Evolutionary conservation across 2,329 filamentous ascomycete genomes (phyloP).

Genomic region (Botrytis deweyae): DNA sequence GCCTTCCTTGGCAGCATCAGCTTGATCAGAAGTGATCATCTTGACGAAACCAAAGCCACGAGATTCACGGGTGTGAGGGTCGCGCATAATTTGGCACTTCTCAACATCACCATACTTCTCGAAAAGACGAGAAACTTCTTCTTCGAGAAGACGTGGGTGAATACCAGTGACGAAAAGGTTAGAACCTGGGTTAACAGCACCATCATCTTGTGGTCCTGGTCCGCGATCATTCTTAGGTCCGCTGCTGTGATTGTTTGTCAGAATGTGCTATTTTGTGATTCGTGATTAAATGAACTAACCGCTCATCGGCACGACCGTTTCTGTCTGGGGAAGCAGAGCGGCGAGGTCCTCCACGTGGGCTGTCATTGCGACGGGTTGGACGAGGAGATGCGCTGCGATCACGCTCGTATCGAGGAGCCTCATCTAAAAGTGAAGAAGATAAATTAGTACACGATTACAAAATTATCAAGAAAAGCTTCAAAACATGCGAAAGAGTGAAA

Average conservation of each 20-base stretch:
- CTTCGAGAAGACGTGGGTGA: slow-evolving; percentile 84
- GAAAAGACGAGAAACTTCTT: slow-evolving; percentile 90
- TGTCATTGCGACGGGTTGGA: slow-evolving; percentile 55
- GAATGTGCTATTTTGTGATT: slow-evolving; percentile 15
- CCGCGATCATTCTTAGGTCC: slow-evolving; percentile 55
- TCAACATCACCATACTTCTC: slow-evolving; percentile 99
- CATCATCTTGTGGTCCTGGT: slow-evolving; percentile 61
- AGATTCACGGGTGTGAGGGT: slow-evolving; percentile 97
- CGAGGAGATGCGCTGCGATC: slow-evolving; percentile 66
- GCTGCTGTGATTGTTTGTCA: slow-evolving; percentile 33
- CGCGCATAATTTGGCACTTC: slow-evolving; percentile 99
- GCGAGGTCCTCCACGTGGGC: slow-evolving; percentile 55
- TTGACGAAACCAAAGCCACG: slow-evolving; percentile 99
- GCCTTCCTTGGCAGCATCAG: slow-evolving; percentile 94
- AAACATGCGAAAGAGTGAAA: not conserved
- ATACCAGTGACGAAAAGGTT: slow-evolving; percentile 99
- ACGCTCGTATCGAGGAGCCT: slow-evolving; percentile 65
- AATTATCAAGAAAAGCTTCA: not conserved
- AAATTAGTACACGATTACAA: slow-evolving; percentile 20
- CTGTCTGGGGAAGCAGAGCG: slow-evolving; percentile 61
- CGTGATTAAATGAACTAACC: slow-evolving; percentile 42
- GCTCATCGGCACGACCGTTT: slow-evolving; percentile 47
- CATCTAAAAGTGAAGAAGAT: slow-evolving; percentile 48
- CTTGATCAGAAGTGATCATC: slow-evolving; percentile 93
- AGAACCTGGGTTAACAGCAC: slow-evolving; percentile 86